Evolutionary conservation across 2,329 filamentous ascomycete species (phyloP), one percentile per base, ranked within the genome.

Genomic region (Bertia moriformis): DNA sequence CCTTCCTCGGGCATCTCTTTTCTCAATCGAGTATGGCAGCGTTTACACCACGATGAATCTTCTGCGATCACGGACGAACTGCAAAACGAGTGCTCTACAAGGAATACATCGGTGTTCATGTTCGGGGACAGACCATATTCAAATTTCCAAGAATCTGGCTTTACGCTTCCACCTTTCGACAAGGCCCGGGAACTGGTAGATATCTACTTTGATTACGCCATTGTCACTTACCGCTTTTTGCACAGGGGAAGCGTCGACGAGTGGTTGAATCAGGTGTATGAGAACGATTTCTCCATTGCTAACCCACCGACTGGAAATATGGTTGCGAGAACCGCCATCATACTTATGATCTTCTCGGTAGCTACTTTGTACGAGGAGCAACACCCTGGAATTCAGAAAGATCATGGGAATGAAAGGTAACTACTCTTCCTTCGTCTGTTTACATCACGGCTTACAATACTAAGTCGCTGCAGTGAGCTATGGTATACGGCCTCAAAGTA

Each of bases 161-260:
- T 46, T 14, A 41, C 46, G 7, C 42, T 53, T 4, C 46, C 48
- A 4, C 41, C 48, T 3, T 43, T 40, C 2, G 36, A 45, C 1
- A 27, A 41, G 2, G 44, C 48, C 10, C 35, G 42, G 5, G 42
- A 48, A 1, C 45, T 56, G 13, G 40, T 57, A 30, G 41, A 46
- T 3, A 55, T 71, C 4, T 77, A 76, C 40, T 77, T 77, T 43
- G 71, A 76, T 37, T 71, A 70, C 41, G 72, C 69, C 4, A 69
- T 73, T 15, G 69, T 72, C 1, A 77, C 72, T 0, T 73, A 76
- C 45, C 63, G 71, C 3, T 71, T 75, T 41, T 47, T 77, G 15
- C 70, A 76, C 46, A 57, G 69, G 0, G 66, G 67, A 0, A 68
- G 64, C 2, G 63, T 72, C 0, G 62, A 69, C 38, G 39, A 44